Base-by-base conservation (phyloP, 1,284 basidiomycete genomes). In the Naganishia sp. region DNA sequence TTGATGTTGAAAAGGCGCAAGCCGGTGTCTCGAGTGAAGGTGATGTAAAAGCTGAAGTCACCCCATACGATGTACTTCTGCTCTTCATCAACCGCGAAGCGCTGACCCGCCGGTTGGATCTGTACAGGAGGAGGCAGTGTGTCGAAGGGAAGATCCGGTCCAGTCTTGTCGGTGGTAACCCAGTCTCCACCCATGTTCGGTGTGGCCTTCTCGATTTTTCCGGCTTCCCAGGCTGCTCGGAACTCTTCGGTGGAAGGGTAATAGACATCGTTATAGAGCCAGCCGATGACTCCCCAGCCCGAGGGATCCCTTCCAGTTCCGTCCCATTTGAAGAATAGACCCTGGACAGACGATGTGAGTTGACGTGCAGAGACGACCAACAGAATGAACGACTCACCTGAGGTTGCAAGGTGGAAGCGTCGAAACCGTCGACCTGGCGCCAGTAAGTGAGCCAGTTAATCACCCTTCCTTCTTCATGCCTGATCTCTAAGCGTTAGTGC, bases 11-110 rank as follows among this genome's bases (percentile, higher is more conserved):
- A 77, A 1, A 77, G 69, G 0, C 71, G 66, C 57, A 79, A 63
- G 17, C 75, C 78, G 11, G 73, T 72, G 51, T 78, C 77, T 13
- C 76, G 70, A 1, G 73, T 72, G 69, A 77, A 79, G 1, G 69
- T 68, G 47, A 72, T 67, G 67, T 71, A 77, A 69, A 76, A 77
- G 9, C 68, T 58, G 55, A 74, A 77, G 56, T 75, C 72, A 69
- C 71, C 71, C 72, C 71, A 74, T 51, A 72, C 68, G 47, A 76
- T 73, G 46, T 74, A 78, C 41, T 74, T 71, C 32, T 70, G 58
- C 13, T 74, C 72, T 5, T 70, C 60, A 58, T 78, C 77, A 15
- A 79, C 68, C 2, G 69, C 69, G 66, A 75, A 79, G n/a, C 77
- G 68, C 54, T 74, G 71, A 6, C 76, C 77, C 1, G 68, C 75